Evolutionary conservation across 805 yeast species (phyloP).

Genomic region (Yarrowia hollandica): DNA sequence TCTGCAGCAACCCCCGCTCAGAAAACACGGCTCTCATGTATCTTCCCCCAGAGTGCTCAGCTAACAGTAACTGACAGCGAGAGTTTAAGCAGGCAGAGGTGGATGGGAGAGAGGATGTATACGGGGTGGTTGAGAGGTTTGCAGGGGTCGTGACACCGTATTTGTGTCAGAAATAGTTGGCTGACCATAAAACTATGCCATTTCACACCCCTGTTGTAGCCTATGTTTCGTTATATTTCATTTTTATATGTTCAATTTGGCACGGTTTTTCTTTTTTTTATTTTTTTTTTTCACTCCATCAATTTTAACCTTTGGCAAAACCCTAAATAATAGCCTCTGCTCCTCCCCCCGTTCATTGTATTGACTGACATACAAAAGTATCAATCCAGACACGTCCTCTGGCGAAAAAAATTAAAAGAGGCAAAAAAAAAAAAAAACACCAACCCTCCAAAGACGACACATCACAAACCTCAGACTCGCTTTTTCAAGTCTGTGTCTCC

Average conservation of each 20-base stretch:
- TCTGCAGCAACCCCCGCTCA: not conserved
- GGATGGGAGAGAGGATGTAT: not conserved
- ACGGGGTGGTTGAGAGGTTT: too few species aligned
- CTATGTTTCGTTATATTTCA: too few species aligned
- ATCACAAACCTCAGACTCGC: too few species aligned
- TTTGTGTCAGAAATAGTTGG: too few species aligned
- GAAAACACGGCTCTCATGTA: slow-evolving; percentile 4
- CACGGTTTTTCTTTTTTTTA: not conserved
- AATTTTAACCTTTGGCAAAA: not conserved
- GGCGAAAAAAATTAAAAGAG: too few species aligned
- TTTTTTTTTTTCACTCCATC: not conserved
- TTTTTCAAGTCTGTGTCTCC: not conserved
- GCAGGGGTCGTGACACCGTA: too few species aligned
- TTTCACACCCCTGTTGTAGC: too few species aligned
- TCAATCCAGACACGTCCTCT: not conserved
- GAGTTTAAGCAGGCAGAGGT: not conserved
- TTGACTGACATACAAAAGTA: slow-evolving; percentile 10
- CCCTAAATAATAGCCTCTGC: not conserved
- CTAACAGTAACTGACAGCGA: slow-evolving; percentile 22
- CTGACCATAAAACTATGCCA: too few species aligned
- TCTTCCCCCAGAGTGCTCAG: not conserved
- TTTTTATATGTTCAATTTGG: too few species aligned
- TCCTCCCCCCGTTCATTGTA: not conserved
- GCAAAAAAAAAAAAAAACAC: too few species aligned
- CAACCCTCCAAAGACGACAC: too few species aligned